Conservation (phyloP, 805 yeast genomes). For the Candida caryicola region DNA sequence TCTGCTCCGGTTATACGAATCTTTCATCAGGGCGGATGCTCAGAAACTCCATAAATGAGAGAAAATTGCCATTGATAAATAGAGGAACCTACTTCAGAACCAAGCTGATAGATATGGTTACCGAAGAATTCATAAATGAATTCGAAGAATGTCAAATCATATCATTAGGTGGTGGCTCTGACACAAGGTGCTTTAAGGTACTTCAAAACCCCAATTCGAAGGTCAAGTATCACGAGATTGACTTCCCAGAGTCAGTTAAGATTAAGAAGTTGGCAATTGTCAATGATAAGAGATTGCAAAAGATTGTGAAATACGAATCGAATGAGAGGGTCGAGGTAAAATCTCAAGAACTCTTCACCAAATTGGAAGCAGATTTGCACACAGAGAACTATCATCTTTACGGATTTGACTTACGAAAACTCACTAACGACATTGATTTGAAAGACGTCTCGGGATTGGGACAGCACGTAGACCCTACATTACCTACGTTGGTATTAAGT, state of each 20-base stretch:
- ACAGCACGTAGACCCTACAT: slow-evolving; percentile 8
- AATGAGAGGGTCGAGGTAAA: slow-evolving; percentile 12
- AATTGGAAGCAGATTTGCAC: slow-evolving; percentile 28
- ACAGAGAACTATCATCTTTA: slow-evolving; percentile 48
- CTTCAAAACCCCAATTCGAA: slow-evolving; percentile 27
- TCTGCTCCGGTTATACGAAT: slow-evolving; percentile 36
- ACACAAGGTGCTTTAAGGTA: slow-evolving; percentile 60
- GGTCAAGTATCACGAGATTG: slow-evolving; percentile 57
- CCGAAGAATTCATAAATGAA: slow-evolving; percentile 40
- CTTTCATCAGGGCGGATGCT: slow-evolving; percentile 41
- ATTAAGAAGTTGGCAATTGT: slow-evolving; percentile 51
- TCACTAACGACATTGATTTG: slow-evolving; percentile 12
- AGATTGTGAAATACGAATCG: slow-evolving; percentile 17
- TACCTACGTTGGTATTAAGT: slow-evolving; percentile 62
- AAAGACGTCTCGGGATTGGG: not conserved
- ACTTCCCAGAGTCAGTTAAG: slow-evolving; percentile 53
- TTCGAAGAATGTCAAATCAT: slow-evolving; percentile 47
- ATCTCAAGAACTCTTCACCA: slow-evolving; percentile 22
- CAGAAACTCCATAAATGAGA: slow-evolving; percentile 36
- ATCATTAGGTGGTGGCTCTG: slow-evolving; percentile 81
- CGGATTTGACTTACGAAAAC: slow-evolving; percentile 52
- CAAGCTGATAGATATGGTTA: slow-evolving; percentile 45
- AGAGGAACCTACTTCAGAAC: slow-evolving; percentile 69
- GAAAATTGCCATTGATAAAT: slow-evolving; percentile 64
- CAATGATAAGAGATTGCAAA: slow-evolving; percentile 23